Base-by-base conservation (phyloP, 164 flowering plant genomes). In the Dillenia turbinata region DNA sequence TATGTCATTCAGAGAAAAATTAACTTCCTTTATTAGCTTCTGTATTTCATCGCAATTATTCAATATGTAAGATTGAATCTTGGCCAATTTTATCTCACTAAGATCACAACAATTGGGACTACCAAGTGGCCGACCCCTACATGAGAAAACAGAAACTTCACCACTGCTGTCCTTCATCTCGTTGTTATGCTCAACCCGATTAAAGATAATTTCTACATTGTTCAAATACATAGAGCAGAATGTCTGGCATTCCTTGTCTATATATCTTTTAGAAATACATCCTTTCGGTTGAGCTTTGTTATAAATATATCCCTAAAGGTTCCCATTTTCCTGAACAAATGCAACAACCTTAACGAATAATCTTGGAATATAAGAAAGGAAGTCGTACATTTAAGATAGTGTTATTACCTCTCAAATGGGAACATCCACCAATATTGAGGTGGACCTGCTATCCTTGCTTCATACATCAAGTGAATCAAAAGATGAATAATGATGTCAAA, bases 401-500 rank as follows among this genome's bases (percentile, higher is more conserved):
- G 10, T 4, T 47, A 10, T 15, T 45, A 54, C 56, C 61, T 61
- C 17, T 61, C 56, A 8, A 49, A 44, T 10, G 52, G 52, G 24
- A 40, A 61, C 71, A 68, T 68, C 56, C 62, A 62, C 1, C 57
- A 40, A 14, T 56, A 56, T n/a, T 61, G 66, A 0, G 66, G 60
- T 9, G 60, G 66, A 8, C 64, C 63, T 0, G 11, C 56, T 5
- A 67, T 9, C 14, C 10, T 58, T 1, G 51, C 64, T 16, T 66
- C 68, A 10, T 13, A 5, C 3, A 44, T 48, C 11, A 72, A 51
- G 40, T 63, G 68, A 10, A 60, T 13, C 4, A 59, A 26, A 11
- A 68, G 49, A 14, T 67, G 65, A 9, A 63, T 56, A 61, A 63
- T 71, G 0, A 67, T 48, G 44, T 62, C 52, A 44, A 71, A 72